Evolutionary conservation across 73 alveolate genomes (phyloP), one percentile per base, ranked within the genome.

Genomic region (Durusdinium trenchii): DNA sequence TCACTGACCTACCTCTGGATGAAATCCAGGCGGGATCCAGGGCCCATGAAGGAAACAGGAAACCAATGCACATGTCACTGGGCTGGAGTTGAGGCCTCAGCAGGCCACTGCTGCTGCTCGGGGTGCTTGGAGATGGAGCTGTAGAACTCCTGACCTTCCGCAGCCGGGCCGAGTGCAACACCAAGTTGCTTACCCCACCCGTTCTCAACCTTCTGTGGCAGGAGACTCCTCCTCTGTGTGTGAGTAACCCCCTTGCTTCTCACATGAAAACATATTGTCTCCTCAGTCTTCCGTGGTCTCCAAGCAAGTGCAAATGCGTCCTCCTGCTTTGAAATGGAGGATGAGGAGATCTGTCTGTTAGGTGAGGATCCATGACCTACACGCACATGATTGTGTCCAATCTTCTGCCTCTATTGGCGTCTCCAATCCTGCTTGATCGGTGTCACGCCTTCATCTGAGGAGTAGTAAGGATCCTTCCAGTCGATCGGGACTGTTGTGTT

Each of bases 71-170:
- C n/a, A n/a, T n/a, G n/a, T n/a, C n/a, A n/a, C n/a, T n/a, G n/a
- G n/a, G n/a, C 5, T 35, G 40, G 76, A 62, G 76, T 38, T 40
- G 38, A 48, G 28, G 89, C 97, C 97, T 91, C 89, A 48, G 61
- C 30, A 43, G 97, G 97, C 97, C 97, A 91, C 57, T 47, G 78
- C 36, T 57, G 81, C 87, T 91, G 97, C 64, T 91, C 97, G 16
- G 97, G 97, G 50, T 91, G 97, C 89, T 91, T 91, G 20, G 97
- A 35, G 78, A 30, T 60, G 28, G 97, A 40, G 97, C 89, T 91
- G 76, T 69, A 91, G 76, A 91, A 91, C 76, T 91, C 97, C 16
- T 89, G 87, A 12, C 97, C 97, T 91, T 69, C 32, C 12, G 43
- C 35, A n/a, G 50, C 64, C 36, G 50, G 23, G 87, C 40, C 51